Evolutionary conservation across 2,329 filamentous ascomycete genomes (phyloP).

Genomic region (Trichophyton schoenleinii): DNA sequence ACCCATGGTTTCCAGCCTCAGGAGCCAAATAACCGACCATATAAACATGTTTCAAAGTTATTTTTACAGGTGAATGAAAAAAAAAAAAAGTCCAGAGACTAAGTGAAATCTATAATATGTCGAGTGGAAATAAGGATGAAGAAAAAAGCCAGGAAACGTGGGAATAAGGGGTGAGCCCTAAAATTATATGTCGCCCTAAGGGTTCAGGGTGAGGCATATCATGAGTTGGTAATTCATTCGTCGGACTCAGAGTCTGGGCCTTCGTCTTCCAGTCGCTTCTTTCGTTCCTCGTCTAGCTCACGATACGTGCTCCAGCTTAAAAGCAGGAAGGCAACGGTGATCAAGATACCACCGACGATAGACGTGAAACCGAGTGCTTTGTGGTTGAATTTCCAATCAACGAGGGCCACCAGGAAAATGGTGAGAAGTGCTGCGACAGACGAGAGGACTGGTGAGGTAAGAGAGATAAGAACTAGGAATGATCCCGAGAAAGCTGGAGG

Average conservation of each 20-base stretch:
- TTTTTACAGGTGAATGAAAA: background rate
- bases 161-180: background rate
- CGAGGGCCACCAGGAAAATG: constrained; percentile 89
- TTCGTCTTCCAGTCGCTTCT: constrained; percentile 40
- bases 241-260: constrained; percentile 33
- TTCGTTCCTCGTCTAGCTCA: constrained; percentile 78
- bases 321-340: constrained; percentile 76
- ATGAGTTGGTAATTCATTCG: constrained; percentile 18
- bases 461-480: constrained; percentile 81
- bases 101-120: background rate
- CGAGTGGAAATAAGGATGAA: background rate
- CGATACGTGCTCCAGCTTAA: constrained; percentile 84
- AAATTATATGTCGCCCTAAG: background rate
- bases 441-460: constrained; percentile 84
- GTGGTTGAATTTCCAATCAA: constrained; percentile 77
- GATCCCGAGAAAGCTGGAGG: constrained; percentile 63
- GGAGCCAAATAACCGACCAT: background rate
- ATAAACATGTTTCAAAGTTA: background rate
- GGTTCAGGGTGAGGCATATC: background rate
- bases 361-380: constrained; percentile 62
- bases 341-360: constrained; percentile 69
- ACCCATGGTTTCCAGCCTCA: background rate
- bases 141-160: background rate
- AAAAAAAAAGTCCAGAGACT: background rate
- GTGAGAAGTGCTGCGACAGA: constrained; percentile 88